Evolutionary conservation across 2,329 filamentous ascomycete genomes (phyloP), one percentile per base, ranked within the genome.

Genomic region (Nothophoma quercina): DNA sequence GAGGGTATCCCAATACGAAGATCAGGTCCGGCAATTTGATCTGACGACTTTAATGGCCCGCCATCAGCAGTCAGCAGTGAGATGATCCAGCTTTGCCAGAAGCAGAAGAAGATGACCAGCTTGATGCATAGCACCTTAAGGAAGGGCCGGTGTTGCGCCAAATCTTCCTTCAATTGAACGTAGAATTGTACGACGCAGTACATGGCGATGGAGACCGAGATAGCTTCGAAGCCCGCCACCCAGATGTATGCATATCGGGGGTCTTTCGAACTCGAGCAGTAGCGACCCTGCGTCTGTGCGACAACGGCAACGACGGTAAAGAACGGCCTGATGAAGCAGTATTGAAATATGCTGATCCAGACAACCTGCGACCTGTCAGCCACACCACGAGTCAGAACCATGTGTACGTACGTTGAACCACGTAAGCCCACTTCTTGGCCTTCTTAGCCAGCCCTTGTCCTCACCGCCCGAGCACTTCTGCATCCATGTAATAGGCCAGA

Each of bases 121-220:
- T 96, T 96, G 76, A 96, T 95, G 66, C 90, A 89, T 16, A 91
- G 70, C 21, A 96, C 86, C 74, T 96, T 96, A 59, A 93, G 75
- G 60, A 93, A 88, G 0, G 91, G 89, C 15, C 78, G 81, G 68
- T 96, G 85, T 46, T 87, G 82, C 7, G 82, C 80, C 21, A 96
- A 81, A 52, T 90, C 84, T 1, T 81, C 76, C 58, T 85, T 86
- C 36, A 95, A 79, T 72, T 96, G 90, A 23, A 89, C 73, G 73
- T 96, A 96, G 73, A 95, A 95, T 65, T 96, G 91, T 58, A 96
- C 87, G 34, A 96, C 75, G 70, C 89, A 93, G 77, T 90, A 95
- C 89, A 96, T 96, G 54, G 92, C 91, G 51, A 96, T 83, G 0
- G 88, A 85, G 30, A 96, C 90, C 2, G 89, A 88, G 18, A 85